Evolutionary conservation across 768 basidiomycete species (phyloP).

Genomic region (Lentinula sp.): DNA sequence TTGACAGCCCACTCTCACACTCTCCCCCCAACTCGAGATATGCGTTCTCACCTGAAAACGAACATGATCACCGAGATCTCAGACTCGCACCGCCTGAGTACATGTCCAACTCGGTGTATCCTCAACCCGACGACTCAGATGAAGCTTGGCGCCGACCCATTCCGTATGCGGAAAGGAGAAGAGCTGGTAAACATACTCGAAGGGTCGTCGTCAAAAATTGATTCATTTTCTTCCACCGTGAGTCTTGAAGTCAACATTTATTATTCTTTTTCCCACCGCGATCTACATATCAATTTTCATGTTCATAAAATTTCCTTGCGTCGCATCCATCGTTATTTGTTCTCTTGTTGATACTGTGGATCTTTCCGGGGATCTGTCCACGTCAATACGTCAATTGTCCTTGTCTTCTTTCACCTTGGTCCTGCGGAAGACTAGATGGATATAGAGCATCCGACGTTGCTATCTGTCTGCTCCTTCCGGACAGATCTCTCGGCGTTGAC

Average conservation of each 20-base stretch:
- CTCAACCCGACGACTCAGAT: slow-evolving; percentile 44
- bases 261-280: not conserved
- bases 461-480: not conserved
- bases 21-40: slow-evolving; percentile 1
- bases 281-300: not conserved
- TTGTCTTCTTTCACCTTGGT: not conserved
- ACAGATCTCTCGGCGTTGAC: slow-evolving; percentile 1
- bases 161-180: slow-evolving; percentile 66
- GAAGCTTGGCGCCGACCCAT: slow-evolving; percentile 70
- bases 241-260: not conserved
- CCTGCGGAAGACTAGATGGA: too few species aligned
- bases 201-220: slow-evolving; percentile 59
- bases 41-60: not conserved
- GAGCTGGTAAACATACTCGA: slow-evolving; percentile 77
- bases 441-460: not conserved
- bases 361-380: not conserved
- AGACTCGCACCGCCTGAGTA: not conserved
- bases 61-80: not conserved
- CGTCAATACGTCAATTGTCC: not conserved
- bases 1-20: not conserved
- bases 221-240: slow-evolving; percentile 3
- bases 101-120: not conserved
- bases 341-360: not conserved
- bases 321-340: not conserved
- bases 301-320: not conserved